phyloP scores from a whole-genome alignment of 2,329 filamentous ascomycete genomes.

The Hypoxylon sp. region DNA sequence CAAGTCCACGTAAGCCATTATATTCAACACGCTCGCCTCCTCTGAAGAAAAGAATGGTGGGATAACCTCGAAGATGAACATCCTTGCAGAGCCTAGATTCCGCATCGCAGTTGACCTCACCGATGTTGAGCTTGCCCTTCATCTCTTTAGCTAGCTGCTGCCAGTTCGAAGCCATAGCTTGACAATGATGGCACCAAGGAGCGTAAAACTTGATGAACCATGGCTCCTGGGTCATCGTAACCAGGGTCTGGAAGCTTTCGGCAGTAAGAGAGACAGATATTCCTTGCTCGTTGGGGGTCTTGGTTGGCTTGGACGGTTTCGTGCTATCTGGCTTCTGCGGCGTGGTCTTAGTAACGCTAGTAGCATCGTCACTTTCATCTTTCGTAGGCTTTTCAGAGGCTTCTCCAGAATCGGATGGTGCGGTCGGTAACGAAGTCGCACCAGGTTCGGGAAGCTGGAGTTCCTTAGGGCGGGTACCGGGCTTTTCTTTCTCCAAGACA shows the following conservation, averaged over 20 bases:
- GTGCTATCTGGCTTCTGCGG: slow-evolving; percentile 39
- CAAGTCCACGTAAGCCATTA: slow-evolving; percentile 88
- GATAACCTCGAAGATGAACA: slow-evolving; percentile 82
- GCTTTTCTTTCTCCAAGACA: slow-evolving; percentile 81
- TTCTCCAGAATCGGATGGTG: slow-evolving; percentile 43
- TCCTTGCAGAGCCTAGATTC: slow-evolving; percentile 94
- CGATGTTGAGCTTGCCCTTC: slow-evolving; percentile 89
- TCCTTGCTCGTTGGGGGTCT: slow-evolving; percentile 81
- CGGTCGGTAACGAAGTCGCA: slow-evolving; percentile 64
- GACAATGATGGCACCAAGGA: slow-evolving; percentile 97
- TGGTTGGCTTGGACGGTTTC: slow-evolving; percentile 67
- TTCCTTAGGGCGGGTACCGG: slow-evolving; percentile 80
- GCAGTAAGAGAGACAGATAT: slow-evolving; percentile 81
- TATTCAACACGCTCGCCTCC: slow-evolving; percentile 95
- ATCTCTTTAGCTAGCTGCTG: slow-evolving; percentile 90
- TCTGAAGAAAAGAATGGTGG: slow-evolving; percentile 93
- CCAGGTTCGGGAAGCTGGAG: slow-evolving; percentile 80
- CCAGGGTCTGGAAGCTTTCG: slow-evolving; percentile 86
- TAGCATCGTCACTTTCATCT: slow-evolving; percentile 51
- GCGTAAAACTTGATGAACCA: slow-evolving; percentile 99
- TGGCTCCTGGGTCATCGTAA: slow-evolving; percentile 88
- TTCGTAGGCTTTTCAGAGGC: slow-evolving; percentile 47
- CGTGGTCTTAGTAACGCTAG: slow-evolving; percentile 41
- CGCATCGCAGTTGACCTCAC: slow-evolving; percentile 94
- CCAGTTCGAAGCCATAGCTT: slow-evolving; percentile 93